These are phyloP conservation scores for Silene vulgaris DNA, from an alignment of 179 eudicot species.

Conservation along the genomic window DNA sequence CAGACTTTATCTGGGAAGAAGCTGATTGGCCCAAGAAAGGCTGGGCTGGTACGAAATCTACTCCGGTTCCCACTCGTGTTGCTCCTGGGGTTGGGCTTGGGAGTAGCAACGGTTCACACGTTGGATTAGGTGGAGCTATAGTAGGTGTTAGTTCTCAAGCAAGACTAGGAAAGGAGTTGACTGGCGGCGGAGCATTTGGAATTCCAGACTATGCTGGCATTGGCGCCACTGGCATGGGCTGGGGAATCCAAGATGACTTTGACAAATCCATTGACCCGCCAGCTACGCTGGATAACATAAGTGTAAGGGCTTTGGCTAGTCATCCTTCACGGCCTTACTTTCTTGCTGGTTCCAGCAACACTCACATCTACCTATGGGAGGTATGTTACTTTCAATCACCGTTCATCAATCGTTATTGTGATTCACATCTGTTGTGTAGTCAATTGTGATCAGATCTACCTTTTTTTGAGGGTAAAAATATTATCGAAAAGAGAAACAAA, in stretches of 20 bases:
- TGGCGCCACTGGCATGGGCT: constrained; percentile 68
- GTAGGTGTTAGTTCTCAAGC: constrained; percentile 50
- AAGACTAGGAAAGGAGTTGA: constrained; percentile 47
- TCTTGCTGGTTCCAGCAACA: constrained; percentile 86
- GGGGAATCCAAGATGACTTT: constrained; percentile 79
- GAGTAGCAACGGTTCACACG: constrained; percentile 52
- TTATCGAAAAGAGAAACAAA: not conserved
- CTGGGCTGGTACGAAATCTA: constrained; percentile 78
- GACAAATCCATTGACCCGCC: constrained; percentile 76
- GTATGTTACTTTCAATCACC: constrained; percentile 34
- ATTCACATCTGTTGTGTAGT: not conserved
- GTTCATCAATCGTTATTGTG: constrained; percentile 6
- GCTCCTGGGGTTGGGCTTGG: constrained; percentile 78
- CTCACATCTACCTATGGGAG: constrained; percentile 93
- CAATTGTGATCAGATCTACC: not conserved
- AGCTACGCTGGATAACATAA: constrained; percentile 64
- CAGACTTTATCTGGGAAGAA: constrained; percentile 69
- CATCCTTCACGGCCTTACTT: constrained; percentile 91
- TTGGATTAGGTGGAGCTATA: constrained; percentile 82
- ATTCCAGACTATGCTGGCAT: constrained; percentile 69
- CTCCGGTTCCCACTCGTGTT: constrained; percentile 71
- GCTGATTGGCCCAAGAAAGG: constrained; percentile 94
- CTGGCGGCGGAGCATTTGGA: constrained; percentile 66
- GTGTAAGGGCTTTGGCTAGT: constrained; percentile 69
- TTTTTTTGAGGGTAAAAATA: not conserved